Base-by-base conservation (phyloP, 2,329 filamentous ascomycete genomes). In the Fusarium sp. region DNA sequence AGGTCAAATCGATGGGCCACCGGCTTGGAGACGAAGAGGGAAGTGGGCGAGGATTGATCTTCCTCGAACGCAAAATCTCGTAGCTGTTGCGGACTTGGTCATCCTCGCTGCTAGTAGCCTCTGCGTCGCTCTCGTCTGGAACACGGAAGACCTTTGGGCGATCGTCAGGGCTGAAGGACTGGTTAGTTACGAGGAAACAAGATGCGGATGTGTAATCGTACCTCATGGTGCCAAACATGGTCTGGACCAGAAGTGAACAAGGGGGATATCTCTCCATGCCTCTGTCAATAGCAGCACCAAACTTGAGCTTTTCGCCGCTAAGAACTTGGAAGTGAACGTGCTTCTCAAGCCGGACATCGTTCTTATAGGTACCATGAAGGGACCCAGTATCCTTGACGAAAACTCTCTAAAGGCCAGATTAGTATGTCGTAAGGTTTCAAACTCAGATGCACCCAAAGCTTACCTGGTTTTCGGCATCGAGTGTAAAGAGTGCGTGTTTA, bases 401-500 rank as follows among this genome's bases (percentile, higher is more conserved):
- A 1, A 88, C 72, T 24, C 74, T 75, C 86, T 88, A 42, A 43
- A 17, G 42, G 5, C 31, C 42, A 53, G 45, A 74, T 78, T 63
- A 77, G 68, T 34, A 43, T 45, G 46, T 17, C 10, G 17, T n/a
- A 36, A 39, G 44, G 36, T 43, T 45, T 45, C 15, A 34, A 33
- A 20, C 3, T 38, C 13, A 10, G 28, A 34, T 28, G 46, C 24
- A 18, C 43, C 26, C 24, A 54, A 39, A 55, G 46, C 79, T 60
- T 78, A 87, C 87, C 76, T 84, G 81, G 8, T 76, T 72, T 3
- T 82, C 76, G 11, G 81, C 71, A 49, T 86, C 79, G 6, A 85
- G 81, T 17, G 74, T 69, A 6, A 91, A 74, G 43, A 86, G 78
- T 17, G 91, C 92, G 78, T 94, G 91, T 13, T 87, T 77, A 44